These are phyloP conservation scores for Skeletonema grethae DNA, from an alignment of 108 stramenopile genomes.

Conservation along the genomic window DNA sequence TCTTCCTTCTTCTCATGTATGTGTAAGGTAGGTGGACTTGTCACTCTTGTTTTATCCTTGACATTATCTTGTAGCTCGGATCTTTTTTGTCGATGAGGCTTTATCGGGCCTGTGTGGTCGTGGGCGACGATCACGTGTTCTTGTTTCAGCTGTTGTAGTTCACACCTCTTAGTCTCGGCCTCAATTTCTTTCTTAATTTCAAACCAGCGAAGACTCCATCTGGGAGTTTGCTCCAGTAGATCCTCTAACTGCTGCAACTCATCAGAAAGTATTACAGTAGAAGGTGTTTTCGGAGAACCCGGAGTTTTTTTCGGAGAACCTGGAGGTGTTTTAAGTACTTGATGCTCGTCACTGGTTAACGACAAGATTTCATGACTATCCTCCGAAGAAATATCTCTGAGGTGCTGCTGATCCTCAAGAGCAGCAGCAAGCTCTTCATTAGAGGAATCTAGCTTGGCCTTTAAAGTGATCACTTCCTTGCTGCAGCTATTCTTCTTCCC, in stretches of 20 bases:
- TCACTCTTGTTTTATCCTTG: background rate
- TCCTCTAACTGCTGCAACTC: background rate
- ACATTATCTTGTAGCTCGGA: background rate
- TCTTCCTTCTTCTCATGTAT: background rate
- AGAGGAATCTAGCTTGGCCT: slow-evolving; percentile 18
- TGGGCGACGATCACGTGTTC: background rate
- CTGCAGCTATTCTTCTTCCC: slow-evolving; percentile 8
- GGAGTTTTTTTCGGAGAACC: background rate
- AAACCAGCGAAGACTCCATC: background rate
- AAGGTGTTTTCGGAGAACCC: background rate
- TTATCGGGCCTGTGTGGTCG: background rate
- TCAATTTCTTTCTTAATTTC: background rate
- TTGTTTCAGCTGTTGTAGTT: background rate
- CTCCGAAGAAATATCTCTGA: slow-evolving; percentile 1
- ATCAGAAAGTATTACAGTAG: background rate
- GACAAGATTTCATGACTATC: background rate
- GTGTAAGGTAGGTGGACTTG: background rate
- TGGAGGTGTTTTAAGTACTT: background rate
- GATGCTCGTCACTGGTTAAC: background rate
- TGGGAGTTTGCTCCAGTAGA: background rate
- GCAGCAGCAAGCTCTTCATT: slow-evolving; percentile 26
- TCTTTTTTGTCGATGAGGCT: background rate
- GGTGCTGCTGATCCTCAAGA: slow-evolving; percentile 15
- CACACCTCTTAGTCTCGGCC: background rate
- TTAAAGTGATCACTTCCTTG: slow-evolving; percentile 21